Evolutionary conservation across 2,329 filamentous ascomycete genomes (phyloP), one percentile per base, ranked within the genome.

Genomic region (Talaromyces pinophilus): DNA sequence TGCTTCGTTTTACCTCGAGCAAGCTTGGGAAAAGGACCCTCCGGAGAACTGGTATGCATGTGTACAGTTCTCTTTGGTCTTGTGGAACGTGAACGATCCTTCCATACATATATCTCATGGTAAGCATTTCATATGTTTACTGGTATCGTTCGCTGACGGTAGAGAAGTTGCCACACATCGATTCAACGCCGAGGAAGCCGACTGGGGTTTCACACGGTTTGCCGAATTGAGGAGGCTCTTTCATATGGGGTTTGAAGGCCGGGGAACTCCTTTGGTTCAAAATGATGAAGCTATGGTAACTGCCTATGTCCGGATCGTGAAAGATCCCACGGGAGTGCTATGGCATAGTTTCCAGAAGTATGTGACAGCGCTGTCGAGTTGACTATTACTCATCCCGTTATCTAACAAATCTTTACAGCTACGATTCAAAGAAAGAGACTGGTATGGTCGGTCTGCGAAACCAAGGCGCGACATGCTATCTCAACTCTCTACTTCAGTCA

Each of bases 121-220:
- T 82, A 59, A 17, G 67, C n/a, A 15, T 33, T 38, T 30, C 19
- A n/a, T 25, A 30, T 59, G 1, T 22, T 11, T 35, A 11, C 28
- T 8, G 7, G 5, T 25, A 28, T 46, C 35, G 48, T n/a, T 19
- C 48, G 48, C 70, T 68, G 28, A 69, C 42, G n/a, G 13, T 33
- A 64, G n/a, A n/a, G 50, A 69, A 84, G 85, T 84, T 52, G 95
- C 95, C n/a, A 92, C 93, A 72, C 95, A 99, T 77, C 90, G 95
- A 67, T 99, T 98, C 79, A 98, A 93, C 3, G 92, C 91, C 69
- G 95, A 98, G 52, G 95, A 99, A 79, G 93, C 92, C 28, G 95
- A 99, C 74, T 99, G 95, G 95, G 95, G 95, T 1, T 99, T 99
- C 78, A 99, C 95, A n/a, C 85, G 94, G 65, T 99, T 98, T 75